Evolutionary conservation across 2,329 filamentous ascomycete species (phyloP), one percentile per base, ranked within the genome.

Genomic region (Clonostachys rosea): DNA sequence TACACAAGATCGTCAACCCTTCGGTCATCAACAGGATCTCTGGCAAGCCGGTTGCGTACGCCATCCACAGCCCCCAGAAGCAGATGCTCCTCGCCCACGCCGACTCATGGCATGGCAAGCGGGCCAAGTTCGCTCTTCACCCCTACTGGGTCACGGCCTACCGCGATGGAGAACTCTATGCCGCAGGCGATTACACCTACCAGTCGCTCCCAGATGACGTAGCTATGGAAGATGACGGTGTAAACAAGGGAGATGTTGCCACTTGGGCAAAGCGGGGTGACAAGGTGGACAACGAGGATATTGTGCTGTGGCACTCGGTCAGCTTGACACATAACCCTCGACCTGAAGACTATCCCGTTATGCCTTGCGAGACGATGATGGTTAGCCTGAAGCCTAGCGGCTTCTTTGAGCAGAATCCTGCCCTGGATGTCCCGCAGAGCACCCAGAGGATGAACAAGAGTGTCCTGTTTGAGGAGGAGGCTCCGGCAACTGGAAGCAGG

Each of bases 341-440:
- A 2, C 73, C 78, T 9, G 83, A 87, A 56, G 84, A 87, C 57
- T 87, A 83, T 67, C 83, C 83, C 0, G 79, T 87, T 20, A 86
- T 87, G 83, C 82, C 82, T 0, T 73, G 73, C 52, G 82, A 85
- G 59, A 73, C 66, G 44, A 61, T 78, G 49, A 64, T 63, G 47
- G 68, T 77, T 0, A 57, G 59, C 1, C 55, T 78, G 40, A 76
- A 75, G 56, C 74, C 75, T 0, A 68, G 69, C 4, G 75, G 75
- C 49, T 75, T 78, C 55, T 78, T 78, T 50, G 62, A 64, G 12
- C 63, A 63, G 37, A 78, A 78, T 50, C 75, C 74, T 1, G 71
- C 67, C 1, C 49, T 76, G 8, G 74, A 78, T 56, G 70, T 76
- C 12, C 49, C 49, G 10, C 49, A 48, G 39, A 48, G 46, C 13